Evolutionary conservation across 345 rosid species (phyloP).

Genomic region (Dovyalis caffra): DNA sequence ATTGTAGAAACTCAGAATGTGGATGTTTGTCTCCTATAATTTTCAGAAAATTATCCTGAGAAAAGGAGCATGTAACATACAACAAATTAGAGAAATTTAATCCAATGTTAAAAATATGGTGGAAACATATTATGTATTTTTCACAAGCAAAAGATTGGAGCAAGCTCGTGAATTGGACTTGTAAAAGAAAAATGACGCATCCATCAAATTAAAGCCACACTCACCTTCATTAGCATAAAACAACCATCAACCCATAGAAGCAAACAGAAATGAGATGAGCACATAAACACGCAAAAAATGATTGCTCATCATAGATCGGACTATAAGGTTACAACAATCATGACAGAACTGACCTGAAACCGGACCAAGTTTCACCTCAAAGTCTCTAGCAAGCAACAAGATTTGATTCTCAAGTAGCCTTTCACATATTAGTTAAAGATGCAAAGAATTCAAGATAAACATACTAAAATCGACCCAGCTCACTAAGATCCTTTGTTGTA

Average conservation of each 20-base stretch:
- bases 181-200: neutral
- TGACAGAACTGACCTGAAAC: too few relatives aligned
- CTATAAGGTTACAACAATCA: neutral
- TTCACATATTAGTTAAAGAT: neutral
- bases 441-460: neutral
- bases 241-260: neutral
- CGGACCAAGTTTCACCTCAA: neutral
- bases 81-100: conserved; percentile 5
- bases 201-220: neutral
- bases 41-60: conserved; percentile 73
- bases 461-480: neutral
- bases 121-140: neutral
- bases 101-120: neutral
- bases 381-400: neutral
- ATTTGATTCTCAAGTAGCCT: neutral
- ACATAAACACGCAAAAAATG: neutral
- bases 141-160: neutral
- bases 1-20: conserved; percentile 56
- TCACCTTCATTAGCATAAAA: neutral
- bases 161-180: neutral
- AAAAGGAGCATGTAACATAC: conserved; percentile 10
- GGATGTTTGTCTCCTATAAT: conserved; percentile 67
- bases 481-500: neutral
- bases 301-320: neutral
- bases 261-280: neutral